A percentile compares a stretch with the other conserved stretches of the same genome.
phyloP scores from a whole-genome alignment of 108 stramenopile species.

The Pseudonitzschia delicatissima region DNA sequence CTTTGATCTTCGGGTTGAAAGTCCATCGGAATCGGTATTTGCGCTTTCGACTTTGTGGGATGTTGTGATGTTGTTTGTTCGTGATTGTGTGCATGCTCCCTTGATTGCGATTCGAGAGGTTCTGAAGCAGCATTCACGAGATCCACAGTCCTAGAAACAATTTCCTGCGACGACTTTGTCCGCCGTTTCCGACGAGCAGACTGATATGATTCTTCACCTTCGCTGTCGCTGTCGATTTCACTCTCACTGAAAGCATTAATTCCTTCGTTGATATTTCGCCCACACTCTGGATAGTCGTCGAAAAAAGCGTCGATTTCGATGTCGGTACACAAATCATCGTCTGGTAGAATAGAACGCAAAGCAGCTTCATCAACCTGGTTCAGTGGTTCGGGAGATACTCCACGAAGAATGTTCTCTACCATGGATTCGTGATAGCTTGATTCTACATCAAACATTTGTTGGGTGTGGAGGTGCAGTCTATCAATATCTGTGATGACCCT shows the following conservation, averaged over 20 bases:
- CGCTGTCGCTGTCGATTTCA: slow-evolving; percentile 18
- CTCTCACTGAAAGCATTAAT: slow-evolving; percentile 11
- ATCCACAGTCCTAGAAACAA: too few relatives aligned
- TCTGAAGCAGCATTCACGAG: background rate
- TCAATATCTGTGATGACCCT: background rate
- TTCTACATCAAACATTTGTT: background rate
- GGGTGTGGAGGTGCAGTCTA: background rate
- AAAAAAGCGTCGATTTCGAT: slow-evolving; percentile 66
- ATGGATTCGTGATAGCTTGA: background rate
- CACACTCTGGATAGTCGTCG: slow-evolving; percentile 67
- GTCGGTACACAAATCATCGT: background rate
- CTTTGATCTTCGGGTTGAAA: too few relatives aligned
- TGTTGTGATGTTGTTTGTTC: too few relatives aligned
- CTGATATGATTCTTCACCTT: background rate
- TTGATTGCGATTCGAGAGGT: background rate
- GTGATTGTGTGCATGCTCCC: too few relatives aligned
- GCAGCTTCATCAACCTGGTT: background rate
- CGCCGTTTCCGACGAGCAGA: background rate
- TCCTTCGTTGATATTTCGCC: slow-evolving; percentile 21
- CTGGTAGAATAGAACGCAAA: background rate
- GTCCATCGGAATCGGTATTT: too few relatives aligned
- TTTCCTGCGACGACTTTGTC: background rate
- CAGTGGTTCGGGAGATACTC: background rate
- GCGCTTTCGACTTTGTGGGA: too few relatives aligned
- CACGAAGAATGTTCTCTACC: background rate